Evolutionary conservation across 2,329 filamentous ascomycete genomes (phyloP), one percentile per base, ranked within the genome.

Genomic region (Neopestalotiopsis clavispora): DNA sequence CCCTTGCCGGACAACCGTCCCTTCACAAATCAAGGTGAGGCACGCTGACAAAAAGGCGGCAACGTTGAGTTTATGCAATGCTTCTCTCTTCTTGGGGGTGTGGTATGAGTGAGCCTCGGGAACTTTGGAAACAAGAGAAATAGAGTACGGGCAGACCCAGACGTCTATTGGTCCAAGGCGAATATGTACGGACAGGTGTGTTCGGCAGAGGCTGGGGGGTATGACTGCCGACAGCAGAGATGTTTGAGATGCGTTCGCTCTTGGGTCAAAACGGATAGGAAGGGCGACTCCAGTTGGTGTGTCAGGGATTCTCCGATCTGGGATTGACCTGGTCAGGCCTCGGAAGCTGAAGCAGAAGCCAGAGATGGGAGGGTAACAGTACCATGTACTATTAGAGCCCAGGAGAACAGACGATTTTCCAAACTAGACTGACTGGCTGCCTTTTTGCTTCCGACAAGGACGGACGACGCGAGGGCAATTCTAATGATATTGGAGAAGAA

Each of bases 221-320:
- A 45, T 61, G 28, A 67, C 65, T 59, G 65, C 52, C 65, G 38
- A 17, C 65, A 62, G 65, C 20, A 58, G 12, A 14, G 23, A 10
- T 60, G 65, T 67, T 67, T 67, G 52, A 67, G 65, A 67, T 59
- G 34, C 49, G 65, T 42, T 60, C 42, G 52, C 30, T 45, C 28
- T n/a, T 56, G 65, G 23, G 23, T n/a, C 30, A 9, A 34, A 62
- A 62, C 59, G 59, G 32, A 20, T 20, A 6, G 34, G 38, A 45
- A 32, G n/a, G 20, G 42, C 40, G 61, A 64, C 30, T 64, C 20
- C 65, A 45, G 56, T 20, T 17, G 65, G 56, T 20, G 38, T 49
- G 65, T 61, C 65, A 59, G 65, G 65, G 52, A 67, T 67, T 28
- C 49, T 40, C 58, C 65, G 34, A 67, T 59, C 65, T 60, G 34